Evolutionary conservation across 2,329 filamentous ascomycete species (phyloP).

Genomic region (Coniochaeta sp.): DNA sequence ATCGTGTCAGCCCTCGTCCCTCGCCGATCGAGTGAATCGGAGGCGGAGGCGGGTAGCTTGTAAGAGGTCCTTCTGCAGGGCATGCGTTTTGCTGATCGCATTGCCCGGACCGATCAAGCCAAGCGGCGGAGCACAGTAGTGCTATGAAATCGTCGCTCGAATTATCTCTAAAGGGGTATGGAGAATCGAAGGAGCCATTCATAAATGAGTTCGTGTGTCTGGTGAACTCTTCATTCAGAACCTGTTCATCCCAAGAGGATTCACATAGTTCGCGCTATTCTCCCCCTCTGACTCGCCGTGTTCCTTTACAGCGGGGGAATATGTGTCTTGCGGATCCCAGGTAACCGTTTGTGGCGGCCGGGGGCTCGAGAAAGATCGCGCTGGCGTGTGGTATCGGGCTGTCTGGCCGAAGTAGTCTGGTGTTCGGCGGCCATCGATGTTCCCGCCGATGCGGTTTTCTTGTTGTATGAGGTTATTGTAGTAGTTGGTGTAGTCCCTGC

Average conservation of each 20-base stretch:
- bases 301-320: not conserved
- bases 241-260: slow-evolving; percentile 50
- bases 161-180: not conserved
- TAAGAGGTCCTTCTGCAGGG: not conserved
- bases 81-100: not conserved
- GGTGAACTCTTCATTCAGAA: slow-evolving; percentile 27
- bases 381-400: slow-evolving; percentile 46
- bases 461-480: slow-evolving; percentile 4
- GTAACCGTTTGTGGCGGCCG: slow-evolving; percentile 25
- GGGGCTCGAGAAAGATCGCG: slow-evolving; percentile 49
- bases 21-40: not conserved
- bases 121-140: not conserved
- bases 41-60: not conserved
- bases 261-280: slow-evolving; percentile 28
- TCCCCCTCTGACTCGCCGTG: slow-evolving; percentile 3
- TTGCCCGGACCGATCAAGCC: not conserved
- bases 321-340: slow-evolving; percentile 28
- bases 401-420: slow-evolving; percentile 49
- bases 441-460: slow-evolving; percentile 4
- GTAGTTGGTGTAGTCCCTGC: slow-evolving; percentile 8
- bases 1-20: not conserved
- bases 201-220: not conserved
- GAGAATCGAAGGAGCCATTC: not conserved
- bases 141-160: not conserved
- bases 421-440: slow-evolving; percentile 32